Base-by-base conservation (phyloP, 495 filamentous ascomycete genomes). In the Neurospora sp. region DNA sequence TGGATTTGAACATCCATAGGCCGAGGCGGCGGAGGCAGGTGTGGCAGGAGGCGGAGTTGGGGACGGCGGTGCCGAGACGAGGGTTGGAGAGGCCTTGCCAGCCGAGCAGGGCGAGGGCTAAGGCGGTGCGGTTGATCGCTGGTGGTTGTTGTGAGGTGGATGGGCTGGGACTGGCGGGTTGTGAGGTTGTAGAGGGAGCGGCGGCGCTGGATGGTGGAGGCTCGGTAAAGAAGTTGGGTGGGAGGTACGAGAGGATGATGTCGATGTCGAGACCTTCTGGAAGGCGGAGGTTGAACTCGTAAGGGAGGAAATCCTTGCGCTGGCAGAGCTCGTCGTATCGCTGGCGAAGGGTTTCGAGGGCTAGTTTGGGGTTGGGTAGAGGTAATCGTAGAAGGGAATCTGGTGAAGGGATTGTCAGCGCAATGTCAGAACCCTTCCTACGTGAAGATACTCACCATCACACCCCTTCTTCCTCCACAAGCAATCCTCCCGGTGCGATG, bases 21-120 rank as follows among this genome's bases (percentile, higher is more conserved):
- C 96, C 96, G 1, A 98, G 85, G 8, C 94, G 89, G 73, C 94
- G 89, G 76, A 97, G 93, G 78, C 96, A 99, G 44, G 91, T 91
- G 68, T 88, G 83, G 79, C 96, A 99, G 0, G 88, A 89, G 18
- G 90, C 90, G n/a, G 93, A 82, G 66, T 90, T 92, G 3, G 90
- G 86, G 38, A 87, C 84, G 37, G 81, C 75, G 37, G 37, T 70
- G 68, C 82, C 82, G 72, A 89, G 86, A 22, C 88, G 85, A 40
- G 87, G 86, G 78, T 93, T 90, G 18, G 82, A 84, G 35, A 91
- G 87, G 59, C 88, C 88, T 75, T 92, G 88, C 96, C 96, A 99
- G 73, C 96, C 96, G 71, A 94, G 91, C 16, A 97, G 82, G 3
- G 94, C 91, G 59, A 98, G 86, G 10, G 87, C 82, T 20, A 97